Conservation (phyloP, 2,329 filamentous ascomycete species). For the Chaetoscypha palmicola region DNA sequence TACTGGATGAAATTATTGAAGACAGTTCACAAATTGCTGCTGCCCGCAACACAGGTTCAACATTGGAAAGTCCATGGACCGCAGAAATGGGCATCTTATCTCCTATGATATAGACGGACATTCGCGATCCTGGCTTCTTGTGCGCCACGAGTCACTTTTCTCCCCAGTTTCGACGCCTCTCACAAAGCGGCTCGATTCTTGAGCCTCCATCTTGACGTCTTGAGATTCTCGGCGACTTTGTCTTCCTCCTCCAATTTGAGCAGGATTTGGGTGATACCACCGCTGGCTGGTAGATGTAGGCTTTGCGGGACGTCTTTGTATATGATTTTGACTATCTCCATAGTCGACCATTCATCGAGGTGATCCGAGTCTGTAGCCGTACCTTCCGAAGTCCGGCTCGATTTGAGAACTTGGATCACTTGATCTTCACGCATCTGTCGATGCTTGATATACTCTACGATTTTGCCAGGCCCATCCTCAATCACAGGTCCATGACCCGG, state of each 20-base stretch:
- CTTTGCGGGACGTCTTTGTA: constrained; percentile 73
- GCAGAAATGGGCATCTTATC: no score
- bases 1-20: no score
- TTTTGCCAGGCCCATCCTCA: constrained; percentile 61
- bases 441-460: constrained; percentile 78
- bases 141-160: no score
- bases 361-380: constrained; percentile 17
- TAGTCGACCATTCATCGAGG: constrained; percentile 52
- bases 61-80: no score
- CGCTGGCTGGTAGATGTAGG: constrained; percentile 68
- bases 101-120: no score
- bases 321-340: constrained; percentile 82
- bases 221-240: constrained; percentile 42
- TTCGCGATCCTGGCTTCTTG: no score
- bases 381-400: constrained; percentile 30
- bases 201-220: constrained; percentile 39
- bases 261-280: constrained; percentile 71
- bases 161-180: no score
- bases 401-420: constrained; percentile 57
- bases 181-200: constrained; percentile 38
- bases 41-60: no score
- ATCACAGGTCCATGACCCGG: constrained; percentile 83
- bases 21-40: no score
- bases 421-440: constrained; percentile 73
- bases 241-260: constrained; percentile 71